Base-by-base conservation (phyloP, 1,284 basidiomycete species). In the Ustilago xerochloae region DNA sequence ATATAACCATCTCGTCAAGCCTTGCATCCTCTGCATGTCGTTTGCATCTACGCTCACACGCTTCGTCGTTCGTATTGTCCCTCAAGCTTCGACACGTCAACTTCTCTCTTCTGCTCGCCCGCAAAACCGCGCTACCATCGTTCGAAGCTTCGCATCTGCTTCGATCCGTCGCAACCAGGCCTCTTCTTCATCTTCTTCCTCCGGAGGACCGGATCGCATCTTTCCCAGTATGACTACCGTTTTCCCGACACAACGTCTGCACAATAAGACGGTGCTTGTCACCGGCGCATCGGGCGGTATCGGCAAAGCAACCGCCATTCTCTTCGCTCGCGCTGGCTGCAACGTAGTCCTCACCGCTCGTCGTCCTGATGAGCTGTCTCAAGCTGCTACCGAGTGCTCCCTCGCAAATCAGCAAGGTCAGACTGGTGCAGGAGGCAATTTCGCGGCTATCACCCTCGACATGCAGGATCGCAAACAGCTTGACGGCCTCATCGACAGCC, bases 231-330 rank as follows among this genome's bases (percentile, higher is more conserved):
- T 71, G 72, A 70, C 72, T 8, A 70, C 57, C 10, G 57, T 82
- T 4, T 77, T 80, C 50, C 62, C 64, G 16, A 80, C 81, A 18
- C 65, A 74, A 48, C 74, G 67, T 0, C 56, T 95, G 36, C 84
- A 91, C 52, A 91, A 91, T 83, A 94, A 94, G 86, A 93, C 90
- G 12, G 91, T 95, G 63, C 88, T 96, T 55, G 87, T 95, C 65
- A 94, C 93, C 13, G 93, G 93, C 20, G 92, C 93, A 7, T 92
- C 91, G 78, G 89, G 90, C 43, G 92, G 92, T 32, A 93, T 93
- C 67, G 92, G 92, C 55, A 72, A 63, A n/a, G 72, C 77, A 2
- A 79, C 80, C 3, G 75, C 77, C 1, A 36, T 71, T 18, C 74
- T 78, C 6, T 81, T 79, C 43, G 75, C 77, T 2, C 58, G 82